Base-by-base conservation (phyloP, 495 filamentous ascomycete genomes). In the Thermochaetoides thermophila region DNA sequence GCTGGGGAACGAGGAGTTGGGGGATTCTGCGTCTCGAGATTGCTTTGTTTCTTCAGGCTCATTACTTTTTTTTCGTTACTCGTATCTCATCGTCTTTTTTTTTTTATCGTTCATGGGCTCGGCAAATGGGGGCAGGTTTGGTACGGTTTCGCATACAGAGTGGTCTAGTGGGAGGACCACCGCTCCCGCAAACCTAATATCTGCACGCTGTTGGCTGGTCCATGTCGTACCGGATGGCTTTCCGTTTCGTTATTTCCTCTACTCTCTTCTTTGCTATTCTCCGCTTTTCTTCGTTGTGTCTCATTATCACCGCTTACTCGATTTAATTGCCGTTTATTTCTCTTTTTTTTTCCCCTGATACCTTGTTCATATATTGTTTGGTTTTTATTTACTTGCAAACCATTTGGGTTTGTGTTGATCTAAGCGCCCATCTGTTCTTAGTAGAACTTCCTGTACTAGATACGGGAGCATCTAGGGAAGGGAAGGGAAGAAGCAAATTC, bases 171-270 rank as follows among this genome's bases (percentile, higher is more conserved):
- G 48, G 50, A 46, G 53, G 56, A 51, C 48, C 56, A 54, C 44
- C 38, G 55, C 44, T 49, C 39, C 56, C 59, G 60, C 59, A 58
- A 42, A 62, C 56, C 51, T 67, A 65, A 67, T 66, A 61, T 57
- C 50, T 61, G 54, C 57, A 56, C 57, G 61, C 58, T 54, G 50
- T 56, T 67, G 62, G 63, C 63, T 67, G 63, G 63, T 59, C 61
- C 64, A 62, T 59, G 48, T 41, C n/a, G n/a, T n/a, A n/a, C n/a
- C n/a, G 49, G 50, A 58, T 52, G 56, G 46, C 48, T 55, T 52
- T 48, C 32, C 25, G 34, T 39, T 50, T 51, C n/a, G n/a, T n/a
- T n/a, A n/a, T n/a, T n/a, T n/a, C n/a, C n/a, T n/a, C n/a, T n/a
- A n/a, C n/a, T n/a, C n/a, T n/a, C n/a, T n/a, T n/a, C n/a, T n/a